Base-by-base conservation (phyloP, 176 grass and related monocot species). In the Ensete glaucum region DNA sequence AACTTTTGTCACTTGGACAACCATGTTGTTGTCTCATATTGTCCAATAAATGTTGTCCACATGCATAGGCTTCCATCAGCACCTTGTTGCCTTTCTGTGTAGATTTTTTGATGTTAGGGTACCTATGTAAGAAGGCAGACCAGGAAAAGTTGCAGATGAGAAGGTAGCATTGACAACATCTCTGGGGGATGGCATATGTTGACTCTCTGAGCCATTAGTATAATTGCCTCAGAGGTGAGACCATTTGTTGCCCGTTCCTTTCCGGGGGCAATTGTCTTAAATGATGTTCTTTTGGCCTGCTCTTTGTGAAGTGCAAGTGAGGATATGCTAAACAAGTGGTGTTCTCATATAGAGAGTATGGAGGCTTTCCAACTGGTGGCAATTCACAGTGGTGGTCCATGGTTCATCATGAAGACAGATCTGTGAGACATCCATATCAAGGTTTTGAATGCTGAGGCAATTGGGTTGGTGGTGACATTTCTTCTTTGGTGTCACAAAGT, bases 71-170 rank as follows among this genome's bases (percentile, higher is more conserved):
- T 52, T 50, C 17, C 29, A 8, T 60, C 57, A 0, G 14, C 16
- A 60, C 34, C 34, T 43, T 5, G 34, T 43, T 43, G 34, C 34
- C 34, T 43, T 43, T 43, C 34, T 43, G 75, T 54, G 52, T 23
- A 77, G 48, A 77, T 77, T 67, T 77, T 77, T 67, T 77, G 20
- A 50, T 27, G 50, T 11, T 64, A 66, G 62, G 21, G n/a, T 19
- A 26, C 16, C 12, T 52, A 49, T 50, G 23, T 16, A 67, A 67
- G 25, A 43, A 29, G 64, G 34, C 64, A 43, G 14, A 4, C 64
- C 24, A 43, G 26, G 64, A 67, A 67, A 67, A 29, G 64, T 67
- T 67, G 64, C 64, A 67, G 24, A 24, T 29, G 34, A 43, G 34
- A 43, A 43, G 34, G 34, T 3, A 43, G 34, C 3, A 43, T 43